Evolutionary conservation across 2,329 filamentous ascomycete species (phyloP).

Genomic region (Xylariaceae sp.): DNA sequence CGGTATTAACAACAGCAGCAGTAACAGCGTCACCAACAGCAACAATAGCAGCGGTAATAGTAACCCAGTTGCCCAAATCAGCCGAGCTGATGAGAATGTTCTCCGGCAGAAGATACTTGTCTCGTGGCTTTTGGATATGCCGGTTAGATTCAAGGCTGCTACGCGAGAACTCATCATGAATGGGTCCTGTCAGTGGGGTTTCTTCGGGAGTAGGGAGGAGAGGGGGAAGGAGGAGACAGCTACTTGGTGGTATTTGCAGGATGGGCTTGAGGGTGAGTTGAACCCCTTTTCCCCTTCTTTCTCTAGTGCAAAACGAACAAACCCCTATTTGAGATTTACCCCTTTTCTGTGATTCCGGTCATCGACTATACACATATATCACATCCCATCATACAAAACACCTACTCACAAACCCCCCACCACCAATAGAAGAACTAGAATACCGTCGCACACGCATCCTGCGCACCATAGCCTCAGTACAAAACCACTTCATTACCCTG

Average conservation of each 20-base stretch:
- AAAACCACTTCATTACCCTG: slow-evolving; percentile 61
- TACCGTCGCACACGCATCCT: slow-evolving; percentile 63
- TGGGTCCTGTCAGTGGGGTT: slow-evolving; percentile 58
- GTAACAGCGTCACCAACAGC: slow-evolving; percentile 36
- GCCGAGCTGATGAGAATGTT: slow-evolving; percentile 56
- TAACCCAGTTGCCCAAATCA: slow-evolving; percentile 28
- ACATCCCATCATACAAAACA: background rate
- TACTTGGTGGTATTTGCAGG: slow-evolving; percentile 70
- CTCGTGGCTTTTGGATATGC: slow-evolving; percentile 61
- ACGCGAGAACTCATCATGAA: slow-evolving; percentile 64
- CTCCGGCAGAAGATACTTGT: slow-evolving; percentile 67
- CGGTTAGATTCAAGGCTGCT: slow-evolving; percentile 55
- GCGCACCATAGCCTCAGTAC: slow-evolving; percentile 65
- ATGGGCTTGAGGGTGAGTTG: slow-evolving; percentile 59
- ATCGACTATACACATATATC: no score
- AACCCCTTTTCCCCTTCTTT: background rate
- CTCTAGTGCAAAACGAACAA: background rate
- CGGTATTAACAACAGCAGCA: slow-evolving; percentile 36
- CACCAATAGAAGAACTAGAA: slow-evolving; percentile 56
- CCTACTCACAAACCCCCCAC: slow-evolving; percentile 17
- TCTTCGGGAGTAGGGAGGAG: slow-evolving; percentile 32
- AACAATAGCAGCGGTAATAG: slow-evolving; percentile 34
- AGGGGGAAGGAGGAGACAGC: slow-evolving; percentile 28
- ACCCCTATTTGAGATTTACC: no score
- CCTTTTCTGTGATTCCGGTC: background rate